Conservation (phyloP, 2,329 filamentous ascomycete species). For the Xylariaceae sp. region DNA sequence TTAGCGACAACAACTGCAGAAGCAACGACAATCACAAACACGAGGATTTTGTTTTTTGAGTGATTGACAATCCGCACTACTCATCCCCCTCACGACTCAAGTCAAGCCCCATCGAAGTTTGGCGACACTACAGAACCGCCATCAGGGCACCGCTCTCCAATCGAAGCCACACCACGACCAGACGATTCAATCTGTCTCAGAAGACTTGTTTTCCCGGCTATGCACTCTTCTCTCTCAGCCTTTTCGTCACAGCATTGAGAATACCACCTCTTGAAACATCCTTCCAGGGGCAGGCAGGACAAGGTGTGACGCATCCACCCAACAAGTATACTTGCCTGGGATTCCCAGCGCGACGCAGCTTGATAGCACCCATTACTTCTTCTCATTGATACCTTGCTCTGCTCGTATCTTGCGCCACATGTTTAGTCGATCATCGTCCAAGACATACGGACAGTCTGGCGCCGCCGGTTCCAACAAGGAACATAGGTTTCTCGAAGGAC, state of each 20-base stretch:
- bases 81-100: too few relatives aligned
- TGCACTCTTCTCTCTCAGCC: conserved; percentile 7
- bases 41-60: too few relatives aligned
- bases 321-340: conserved; percentile 6
- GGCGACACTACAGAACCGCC: background rate
- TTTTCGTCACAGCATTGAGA: conserved; percentile 13
- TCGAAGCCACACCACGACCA: background rate
- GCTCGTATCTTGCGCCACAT: conserved; percentile 30
- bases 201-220: conserved; percentile 9
- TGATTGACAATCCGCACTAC: too few relatives aligned
- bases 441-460: conserved; percentile 29
- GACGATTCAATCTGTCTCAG: conserved; percentile 1
- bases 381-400: conserved; percentile 9
- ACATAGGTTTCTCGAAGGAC: conserved; percentile 32
- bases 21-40: too few relatives aligned
- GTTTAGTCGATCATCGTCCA: conserved; percentile 42
- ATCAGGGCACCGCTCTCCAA: background rate
- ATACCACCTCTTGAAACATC: conserved; percentile 19
- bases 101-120: too few relatives aligned
- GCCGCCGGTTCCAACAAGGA: conserved; percentile 30
- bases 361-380: conserved; percentile 8
- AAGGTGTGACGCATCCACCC: conserved; percentile 13
- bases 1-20: too few relatives aligned
- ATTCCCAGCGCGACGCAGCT: conserved; percentile 5
- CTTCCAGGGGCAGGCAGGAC: conserved; percentile 10